Conservation (phyloP, 208 protist genomes). For the Leishmania gerbilli region DNA sequence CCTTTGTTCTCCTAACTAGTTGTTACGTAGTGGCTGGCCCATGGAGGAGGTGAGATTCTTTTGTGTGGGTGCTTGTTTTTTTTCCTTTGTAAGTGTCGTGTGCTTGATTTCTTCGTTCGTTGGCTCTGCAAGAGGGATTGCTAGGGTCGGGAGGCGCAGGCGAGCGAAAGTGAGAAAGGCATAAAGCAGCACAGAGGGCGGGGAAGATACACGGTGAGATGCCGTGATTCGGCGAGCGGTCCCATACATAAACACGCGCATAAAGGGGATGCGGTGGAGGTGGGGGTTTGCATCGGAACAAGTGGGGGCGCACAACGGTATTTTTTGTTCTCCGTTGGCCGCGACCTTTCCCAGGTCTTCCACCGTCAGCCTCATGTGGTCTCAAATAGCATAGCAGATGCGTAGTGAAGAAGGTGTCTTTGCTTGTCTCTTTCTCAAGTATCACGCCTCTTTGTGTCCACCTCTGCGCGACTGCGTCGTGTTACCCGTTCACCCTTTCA, state of each 20-base stretch:
- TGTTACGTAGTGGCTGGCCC: neutral
- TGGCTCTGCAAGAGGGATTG: neutral
- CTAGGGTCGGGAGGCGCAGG: neutral
- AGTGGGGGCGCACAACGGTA: neutral
- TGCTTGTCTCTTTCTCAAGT: neutral
- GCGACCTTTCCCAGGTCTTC: neutral
- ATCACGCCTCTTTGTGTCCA: neutral
- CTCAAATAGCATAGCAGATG: neutral
- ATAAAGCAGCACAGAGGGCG: neutral
- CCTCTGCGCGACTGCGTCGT: neutral
- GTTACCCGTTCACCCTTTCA: neutral
- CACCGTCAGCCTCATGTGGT: neutral
- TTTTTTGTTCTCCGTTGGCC: neutral
- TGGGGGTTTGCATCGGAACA: neutral
- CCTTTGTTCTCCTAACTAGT: neutral
- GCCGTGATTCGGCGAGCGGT: neutral
- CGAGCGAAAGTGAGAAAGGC: neutral
- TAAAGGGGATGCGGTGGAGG: neutral
- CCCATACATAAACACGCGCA: neutral
- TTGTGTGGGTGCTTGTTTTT: neutral
- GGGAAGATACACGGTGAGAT: neutral
- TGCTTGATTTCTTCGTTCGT: neutral
- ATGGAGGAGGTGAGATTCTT: neutral
- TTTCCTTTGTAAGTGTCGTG: too few relatives aligned
- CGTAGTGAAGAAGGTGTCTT: neutral